Base-by-base conservation (phyloP, 192 early-diverging fungal species). In the Jimgerdemannia lactiflua region DNA sequence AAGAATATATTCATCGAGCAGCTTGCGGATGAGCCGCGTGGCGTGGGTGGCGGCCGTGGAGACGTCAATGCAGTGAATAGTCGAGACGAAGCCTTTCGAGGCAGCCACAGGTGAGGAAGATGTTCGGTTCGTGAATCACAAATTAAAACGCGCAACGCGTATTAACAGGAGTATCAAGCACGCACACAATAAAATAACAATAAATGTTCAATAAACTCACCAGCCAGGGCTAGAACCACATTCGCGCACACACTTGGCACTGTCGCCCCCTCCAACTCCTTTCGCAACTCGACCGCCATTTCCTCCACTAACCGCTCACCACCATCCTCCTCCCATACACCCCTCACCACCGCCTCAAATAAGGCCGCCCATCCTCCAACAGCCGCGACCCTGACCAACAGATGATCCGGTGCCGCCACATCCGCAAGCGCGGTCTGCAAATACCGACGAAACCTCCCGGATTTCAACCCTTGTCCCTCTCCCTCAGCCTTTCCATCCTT, bases 331-430 rank as follows among this genome's bases (percentile, higher is more conserved):
- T 70, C 76, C 10, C 67, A 42, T 4, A 74, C 40, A 73, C 74
- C 78, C 69, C 79, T 71, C 14, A 59, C 49, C 49, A 59, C 8
- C 0, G 72, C 74, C 11, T 84, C 82, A 43, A 88, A 89, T 9
- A 89, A 77, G 0, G 81, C 76, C 7, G 77, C 76, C 88, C 88
- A 89, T 11, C 80, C 76, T 8, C 77, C 67, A 3, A 86, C 41
- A 10, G 78, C 73, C 2, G 79, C 78, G 4, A 86, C 73, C 14
- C 88, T 79, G 17, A 85, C 76, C 19, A 89, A 63, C 64, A 86
- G 66, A 79, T 88, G 86, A 71, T 89, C 88, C 2, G 86, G 86
- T 42, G 88, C 75, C 3, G 75, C 70, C 10, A 86, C 78, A 73
- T 89, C 88, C 10, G 79, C 81, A 11, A 89, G 74, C 9, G 82